Evolutionary conservation across 2,329 filamentous ascomycete genomes (phyloP).

Genomic region (Diaporthe ampelina): DNA sequence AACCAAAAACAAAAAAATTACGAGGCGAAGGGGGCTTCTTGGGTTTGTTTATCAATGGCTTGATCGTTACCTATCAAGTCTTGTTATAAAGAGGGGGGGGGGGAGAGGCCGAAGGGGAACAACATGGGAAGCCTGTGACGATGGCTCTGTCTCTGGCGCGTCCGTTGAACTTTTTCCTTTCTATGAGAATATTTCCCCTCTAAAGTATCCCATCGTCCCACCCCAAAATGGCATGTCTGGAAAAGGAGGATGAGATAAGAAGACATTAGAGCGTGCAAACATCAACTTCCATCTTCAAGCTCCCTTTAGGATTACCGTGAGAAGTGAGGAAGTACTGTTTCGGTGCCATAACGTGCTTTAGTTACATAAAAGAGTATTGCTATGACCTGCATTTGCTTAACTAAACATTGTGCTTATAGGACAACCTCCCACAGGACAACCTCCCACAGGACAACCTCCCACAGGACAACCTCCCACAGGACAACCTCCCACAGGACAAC

Average conservation of each 20-base stretch:
- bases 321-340: too few relatives aligned
- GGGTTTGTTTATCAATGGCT: constrained; percentile 17
- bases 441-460: too few relatives aligned
- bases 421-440: too few relatives aligned
- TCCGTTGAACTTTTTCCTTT: constrained; percentile 17
- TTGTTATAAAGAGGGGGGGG: constrained; percentile 23
- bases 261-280: constrained; percentile 37
- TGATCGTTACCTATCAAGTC: neutral
- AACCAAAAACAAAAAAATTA: constrained; percentile 26
- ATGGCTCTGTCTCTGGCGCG: constrained; percentile 19
- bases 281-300: neutral
- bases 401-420: too few relatives aligned
- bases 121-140: neutral
- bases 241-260: constrained; percentile 25
- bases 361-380: too few relatives aligned
- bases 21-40: constrained; percentile 36
- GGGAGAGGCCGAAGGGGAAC: neutral
- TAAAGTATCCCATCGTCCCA: constrained; percentile 3
- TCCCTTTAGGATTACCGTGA: neutral
- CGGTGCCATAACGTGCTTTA: too few relatives aligned
- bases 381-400: too few relatives aligned
- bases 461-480: too few relatives aligned
- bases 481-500: too few relatives aligned
- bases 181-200: constrained; percentile 28
- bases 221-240: constrained; percentile 20